A percentile compares a stretch with the other conserved stretches of the same genome.
Evolutionary conservation across 73 alveolate genomes (phyloP).

Genomic region (Paraurostyla sp.): DNA sequence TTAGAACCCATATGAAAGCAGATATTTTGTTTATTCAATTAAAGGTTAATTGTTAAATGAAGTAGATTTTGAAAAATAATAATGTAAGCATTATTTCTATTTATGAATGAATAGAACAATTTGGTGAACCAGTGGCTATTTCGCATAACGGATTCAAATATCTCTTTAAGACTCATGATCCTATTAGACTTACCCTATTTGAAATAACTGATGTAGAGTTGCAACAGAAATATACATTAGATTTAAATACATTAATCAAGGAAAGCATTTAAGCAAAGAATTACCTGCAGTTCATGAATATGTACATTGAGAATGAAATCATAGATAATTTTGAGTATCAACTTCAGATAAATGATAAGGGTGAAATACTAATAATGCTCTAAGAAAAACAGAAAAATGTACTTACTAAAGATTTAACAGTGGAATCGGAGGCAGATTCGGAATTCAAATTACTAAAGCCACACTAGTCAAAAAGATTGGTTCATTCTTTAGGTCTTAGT

Average conservation of each 20-base stretch:
- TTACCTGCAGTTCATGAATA: neutral
- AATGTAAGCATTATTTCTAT: neutral
- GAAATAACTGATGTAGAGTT: neutral
- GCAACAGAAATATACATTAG: neutral
- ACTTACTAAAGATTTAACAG: neutral
- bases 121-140: neutral
- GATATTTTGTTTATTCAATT: neutral
- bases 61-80: neutral
- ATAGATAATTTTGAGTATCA: neutral
- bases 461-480: neutral
- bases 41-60: neutral
- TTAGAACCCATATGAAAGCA: slow-evolving; percentile 11
- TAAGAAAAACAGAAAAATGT: neutral
- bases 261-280: neutral
- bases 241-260: neutral
- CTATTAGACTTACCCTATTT: neutral
- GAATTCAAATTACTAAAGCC: neutral
- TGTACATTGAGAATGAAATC: neutral
- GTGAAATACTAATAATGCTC: neutral
- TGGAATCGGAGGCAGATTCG: neutral
- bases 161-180: neutral
- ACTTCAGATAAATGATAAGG: neutral
- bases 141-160: slow-evolving; percentile 18
- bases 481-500: too few relatives aligned
- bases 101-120: neutral